Percentiles rank a stretch among this genome's conserved stretches.
phyloP scores from a whole-genome alignment of 305 asterid genomes.

The Fraxinus albicans region DNA sequence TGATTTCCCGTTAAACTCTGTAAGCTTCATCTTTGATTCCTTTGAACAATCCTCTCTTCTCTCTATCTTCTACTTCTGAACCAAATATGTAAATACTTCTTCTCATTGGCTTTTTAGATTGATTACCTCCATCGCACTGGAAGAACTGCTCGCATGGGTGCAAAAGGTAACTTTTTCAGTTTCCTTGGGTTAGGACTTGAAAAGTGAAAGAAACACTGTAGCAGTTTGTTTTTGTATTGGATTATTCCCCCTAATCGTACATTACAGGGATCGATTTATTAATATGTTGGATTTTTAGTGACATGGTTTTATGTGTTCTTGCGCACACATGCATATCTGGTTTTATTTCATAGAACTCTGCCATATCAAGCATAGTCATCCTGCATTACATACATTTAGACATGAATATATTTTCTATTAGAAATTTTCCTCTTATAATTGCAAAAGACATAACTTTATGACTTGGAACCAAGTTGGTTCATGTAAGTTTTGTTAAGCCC shows the following conservation, averaged over 20 bases:
- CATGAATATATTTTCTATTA: background rate
- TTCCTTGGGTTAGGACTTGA: slow-evolving; percentile 9
- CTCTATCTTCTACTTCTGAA: background rate
- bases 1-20: slow-evolving; percentile 93
- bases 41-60: background rate
- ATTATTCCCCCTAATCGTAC: background rate
- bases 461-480: background rate
- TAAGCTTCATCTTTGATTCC: slow-evolving; percentile 38
- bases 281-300: background rate
- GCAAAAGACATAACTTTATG: background rate
- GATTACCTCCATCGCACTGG: slow-evolving; percentile 99
- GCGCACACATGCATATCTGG: background rate
- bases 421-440: background rate
- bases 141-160: slow-evolving; percentile 99
- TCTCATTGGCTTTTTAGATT: slow-evolving; percentile 45
- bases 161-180: slow-evolving; percentile 61
- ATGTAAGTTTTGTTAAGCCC: background rate
- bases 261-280: background rate
- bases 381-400: background rate
- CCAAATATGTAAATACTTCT: slow-evolving; percentile 12
- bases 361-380: background rate
- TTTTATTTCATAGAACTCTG: background rate
- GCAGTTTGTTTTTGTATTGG: background rate
- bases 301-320: background rate
- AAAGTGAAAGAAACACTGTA: background rate